Base-by-base conservation (phyloP, 805 yeast genomes). In the Komagataella phaffii region DNA sequence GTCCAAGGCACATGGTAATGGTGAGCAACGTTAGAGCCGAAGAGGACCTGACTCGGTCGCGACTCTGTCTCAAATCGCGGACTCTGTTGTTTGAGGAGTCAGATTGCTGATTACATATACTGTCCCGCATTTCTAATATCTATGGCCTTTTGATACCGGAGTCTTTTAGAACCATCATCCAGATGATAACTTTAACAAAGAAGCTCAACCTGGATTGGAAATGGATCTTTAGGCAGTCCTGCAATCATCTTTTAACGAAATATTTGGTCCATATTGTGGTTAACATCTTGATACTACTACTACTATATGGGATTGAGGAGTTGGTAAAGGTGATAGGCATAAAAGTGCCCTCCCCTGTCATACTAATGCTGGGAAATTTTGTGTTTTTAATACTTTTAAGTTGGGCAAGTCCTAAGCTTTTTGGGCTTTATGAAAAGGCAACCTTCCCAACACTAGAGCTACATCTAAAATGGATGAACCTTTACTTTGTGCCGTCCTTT, bases 401-500 rank as follows among this genome's bases (percentile, higher is more conserved):
- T 17, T 30, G 40, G 40, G 40, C 40, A 30, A 8, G 40, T 30
- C 40, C 40, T 30, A 21, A 18, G 10, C 24, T 45, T 18, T 45
- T 45, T 12, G 77, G 77, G 6, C 65, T 70, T 40, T 55, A 56
- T 24, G 55, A 52, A n/a, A 65, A 69, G 1, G 76, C 77, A 67
- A 83, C 84, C 54, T 83, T 84, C 62, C 71, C 83, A 1, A 30
- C 40, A 8, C 40, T 30, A 6, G 40, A 30, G 14, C 40, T 30
- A 14, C 21, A 44, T 6, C 69, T 85, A 49, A 72, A 83, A 52
- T 85, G 93, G 91, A 86, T 86, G 65, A 84, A 83, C 61, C 74
- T 83, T 5, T 84, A 81, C 60, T 86, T 85, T 70, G 80, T 87
- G 0, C 91, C 93, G 1, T 81, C 89, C 0, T 85, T 86, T 60